These are phyloP conservation scores for Trypanosoma cruzi DNA, from an alignment of 208 protist genomes.

Conservation along the genomic window DNA sequence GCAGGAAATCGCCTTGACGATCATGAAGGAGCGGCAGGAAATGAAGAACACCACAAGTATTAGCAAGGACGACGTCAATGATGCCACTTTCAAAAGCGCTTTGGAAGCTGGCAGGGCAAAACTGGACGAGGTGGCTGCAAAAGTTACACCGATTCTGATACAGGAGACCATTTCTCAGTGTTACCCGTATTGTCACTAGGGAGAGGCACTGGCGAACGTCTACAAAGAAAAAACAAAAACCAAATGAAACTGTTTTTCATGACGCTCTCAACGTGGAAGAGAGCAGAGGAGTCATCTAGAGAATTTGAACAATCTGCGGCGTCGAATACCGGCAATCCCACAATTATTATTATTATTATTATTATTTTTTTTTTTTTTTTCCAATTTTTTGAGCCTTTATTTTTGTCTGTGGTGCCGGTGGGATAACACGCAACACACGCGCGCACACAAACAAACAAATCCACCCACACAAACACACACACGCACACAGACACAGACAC, in stretches of 20 bases:
- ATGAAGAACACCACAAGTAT: background rate
- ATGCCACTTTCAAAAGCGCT: background rate
- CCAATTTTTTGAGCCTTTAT: conserved; percentile 22
- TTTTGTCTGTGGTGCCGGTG: conserved; percentile 1
- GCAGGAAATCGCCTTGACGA: conserved; percentile 36
- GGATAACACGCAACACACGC: background rate
- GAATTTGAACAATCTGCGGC: background rate
- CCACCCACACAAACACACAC: background rate
- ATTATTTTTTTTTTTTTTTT: conserved; percentile 31
- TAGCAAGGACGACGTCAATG: background rate
- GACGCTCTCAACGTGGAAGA: background rate
- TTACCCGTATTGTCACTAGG: conserved; percentile 62
- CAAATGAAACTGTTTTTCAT: background rate
- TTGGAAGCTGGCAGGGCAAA: conserved; percentile 27
- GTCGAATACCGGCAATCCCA: background rate
- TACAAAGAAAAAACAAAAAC: background rate
- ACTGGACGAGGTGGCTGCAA: conserved; percentile 46
- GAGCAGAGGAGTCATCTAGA: background rate
- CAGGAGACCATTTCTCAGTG: conserved; percentile 84
- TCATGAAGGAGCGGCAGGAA: conserved; percentile 31
- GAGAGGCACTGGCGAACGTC: background rate
- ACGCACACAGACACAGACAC: conserved; percentile 3
- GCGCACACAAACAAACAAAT: conserved; percentile 6
- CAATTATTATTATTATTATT: conserved; percentile 12
- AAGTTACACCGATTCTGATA: conserved; percentile 51